phyloP scores from a whole-genome alignment of 164 flowering plant species.

The Magnolia officinalis region DNA sequence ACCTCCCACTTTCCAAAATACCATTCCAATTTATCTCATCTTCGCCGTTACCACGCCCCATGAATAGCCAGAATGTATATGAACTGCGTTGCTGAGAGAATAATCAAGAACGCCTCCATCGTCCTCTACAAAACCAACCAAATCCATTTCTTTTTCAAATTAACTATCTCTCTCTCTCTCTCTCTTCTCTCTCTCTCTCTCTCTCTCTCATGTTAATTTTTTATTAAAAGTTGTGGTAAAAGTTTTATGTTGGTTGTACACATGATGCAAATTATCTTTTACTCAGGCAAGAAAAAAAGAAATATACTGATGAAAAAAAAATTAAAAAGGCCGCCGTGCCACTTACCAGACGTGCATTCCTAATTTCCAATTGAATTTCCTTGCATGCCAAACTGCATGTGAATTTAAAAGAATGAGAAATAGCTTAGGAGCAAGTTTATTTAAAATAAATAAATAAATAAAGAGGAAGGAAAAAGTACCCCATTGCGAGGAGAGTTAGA shows the following conservation, averaged over 20 bases:
- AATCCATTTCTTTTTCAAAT: background rate
- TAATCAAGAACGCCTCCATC: conserved; percentile 86
- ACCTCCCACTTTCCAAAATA: background rate
- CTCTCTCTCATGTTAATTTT: no score
- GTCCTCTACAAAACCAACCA: conserved; percentile 56
- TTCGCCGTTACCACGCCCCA: conserved; percentile 11
- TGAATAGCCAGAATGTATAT: conserved; percentile 64
- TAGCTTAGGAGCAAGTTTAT: background rate
- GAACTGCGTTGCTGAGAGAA: conserved; percentile 77
- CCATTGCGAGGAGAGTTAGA: conserved; percentile 83
- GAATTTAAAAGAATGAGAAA: background rate
- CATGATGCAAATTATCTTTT: background rate
- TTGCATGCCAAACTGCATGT: conserved; percentile 77
- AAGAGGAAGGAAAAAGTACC: conserved; percentile 30
- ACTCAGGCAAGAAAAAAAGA: no score
- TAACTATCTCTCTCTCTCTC: no score
- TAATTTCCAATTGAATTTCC: conserved; percentile 51
- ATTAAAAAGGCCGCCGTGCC: background rate
- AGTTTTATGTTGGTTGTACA: background rate
- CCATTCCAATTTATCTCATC: conserved; percentile 22
- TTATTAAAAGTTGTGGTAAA: no score
- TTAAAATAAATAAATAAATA: background rate
- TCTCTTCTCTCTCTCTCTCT: no score
- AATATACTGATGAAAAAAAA: background rate
- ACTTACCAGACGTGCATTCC: conserved; percentile 72